These are phyloP conservation scores for Wilhelminamyces savonicus DNA, from an alignment of 805 yeast genomes.

Conservation along the genomic window DNA sequence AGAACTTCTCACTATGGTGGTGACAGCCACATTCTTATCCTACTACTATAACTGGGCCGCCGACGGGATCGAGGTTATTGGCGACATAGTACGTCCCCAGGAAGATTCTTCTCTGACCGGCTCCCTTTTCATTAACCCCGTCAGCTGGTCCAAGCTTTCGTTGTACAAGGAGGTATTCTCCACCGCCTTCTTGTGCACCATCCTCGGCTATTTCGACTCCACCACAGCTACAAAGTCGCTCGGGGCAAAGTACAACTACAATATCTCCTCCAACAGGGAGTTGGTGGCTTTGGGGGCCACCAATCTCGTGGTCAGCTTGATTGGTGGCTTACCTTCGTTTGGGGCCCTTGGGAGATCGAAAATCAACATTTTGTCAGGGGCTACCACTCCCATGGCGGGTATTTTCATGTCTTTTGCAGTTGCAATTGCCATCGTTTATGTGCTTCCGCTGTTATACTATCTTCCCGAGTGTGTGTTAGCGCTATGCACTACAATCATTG, in stretches of 20 bases:
- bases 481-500: constrained; percentile 28
- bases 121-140: constrained; percentile 14
- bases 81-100: constrained; percentile 12
- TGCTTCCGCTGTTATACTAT: constrained; percentile 19
- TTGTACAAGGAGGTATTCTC: constrained; percentile 19
- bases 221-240: constrained; percentile 29
- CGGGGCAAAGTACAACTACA: constrained; percentile 25
- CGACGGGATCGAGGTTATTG: constrained; percentile 24
- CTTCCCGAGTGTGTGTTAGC: constrained; percentile 29
- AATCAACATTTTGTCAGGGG: constrained; percentile 41
- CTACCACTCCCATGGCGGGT: constrained; percentile 33
- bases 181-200: constrained; percentile 26
- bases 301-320: constrained; percentile 19
- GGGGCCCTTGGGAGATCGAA: constrained; percentile 33
- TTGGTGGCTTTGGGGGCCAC: constrained; percentile 26
- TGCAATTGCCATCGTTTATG: constrained; percentile 15
- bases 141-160: constrained; percentile 9
- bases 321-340: constrained; percentile 29
- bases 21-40: constrained; percentile 20
- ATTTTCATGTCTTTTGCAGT: constrained; percentile 26
- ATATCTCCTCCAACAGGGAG: constrained; percentile 26
- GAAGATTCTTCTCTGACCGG: constrained; percentile 1
- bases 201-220: constrained; percentile 29
- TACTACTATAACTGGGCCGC: constrained; percentile 16
- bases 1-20: constrained; percentile 26